These are phyloP conservation scores for Pseudogymnoascus sp. DNA, from an alignment of 2,329 filamentous ascomycete species.

Conservation along the genomic window DNA sequence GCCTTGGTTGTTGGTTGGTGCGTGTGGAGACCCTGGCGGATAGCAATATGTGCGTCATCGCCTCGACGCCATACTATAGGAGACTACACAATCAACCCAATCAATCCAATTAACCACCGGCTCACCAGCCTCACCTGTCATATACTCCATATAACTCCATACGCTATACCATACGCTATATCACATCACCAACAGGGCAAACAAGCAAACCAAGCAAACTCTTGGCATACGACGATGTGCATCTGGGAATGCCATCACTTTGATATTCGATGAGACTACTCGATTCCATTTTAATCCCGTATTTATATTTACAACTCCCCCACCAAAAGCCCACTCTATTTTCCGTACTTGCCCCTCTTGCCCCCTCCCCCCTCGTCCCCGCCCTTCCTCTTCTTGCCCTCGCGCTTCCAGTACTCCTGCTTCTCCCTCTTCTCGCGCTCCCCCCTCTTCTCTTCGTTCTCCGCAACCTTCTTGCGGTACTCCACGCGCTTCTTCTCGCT, in stretches of 20 bases:
- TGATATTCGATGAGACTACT: background rate
- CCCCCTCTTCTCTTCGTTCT: slow-evolving; percentile 75
- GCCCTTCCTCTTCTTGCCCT: slow-evolving; percentile 71
- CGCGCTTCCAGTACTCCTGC: slow-evolving; percentile 85
- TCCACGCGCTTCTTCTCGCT: slow-evolving; percentile 80
- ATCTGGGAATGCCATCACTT: background rate
- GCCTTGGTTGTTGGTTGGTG: background rate
- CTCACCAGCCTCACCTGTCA: background rate
- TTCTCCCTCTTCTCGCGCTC: slow-evolving; percentile 85
- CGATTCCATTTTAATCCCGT: background rate
- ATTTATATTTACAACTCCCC: slow-evolving; percentile 3
- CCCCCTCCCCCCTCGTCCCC: slow-evolving; percentile 43
- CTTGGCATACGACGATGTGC: background rate
- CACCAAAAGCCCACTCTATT: background rate
- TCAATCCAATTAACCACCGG: background rate
- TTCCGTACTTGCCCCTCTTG: slow-evolving; percentile 22
- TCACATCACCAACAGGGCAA: background rate
- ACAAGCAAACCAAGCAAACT: background rate
- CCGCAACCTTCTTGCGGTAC: slow-evolving; percentile 76
- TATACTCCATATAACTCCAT: background rate
- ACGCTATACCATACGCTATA: background rate
- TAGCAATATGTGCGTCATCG: background rate
- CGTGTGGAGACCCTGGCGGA: slow-evolving; percentile 1
- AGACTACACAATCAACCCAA: background rate
- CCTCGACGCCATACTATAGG: background rate